Evolutionary conservation across 148 eudicot genomes (phyloP).

Genomic region (Vaccinium vitisidaea): DNA sequence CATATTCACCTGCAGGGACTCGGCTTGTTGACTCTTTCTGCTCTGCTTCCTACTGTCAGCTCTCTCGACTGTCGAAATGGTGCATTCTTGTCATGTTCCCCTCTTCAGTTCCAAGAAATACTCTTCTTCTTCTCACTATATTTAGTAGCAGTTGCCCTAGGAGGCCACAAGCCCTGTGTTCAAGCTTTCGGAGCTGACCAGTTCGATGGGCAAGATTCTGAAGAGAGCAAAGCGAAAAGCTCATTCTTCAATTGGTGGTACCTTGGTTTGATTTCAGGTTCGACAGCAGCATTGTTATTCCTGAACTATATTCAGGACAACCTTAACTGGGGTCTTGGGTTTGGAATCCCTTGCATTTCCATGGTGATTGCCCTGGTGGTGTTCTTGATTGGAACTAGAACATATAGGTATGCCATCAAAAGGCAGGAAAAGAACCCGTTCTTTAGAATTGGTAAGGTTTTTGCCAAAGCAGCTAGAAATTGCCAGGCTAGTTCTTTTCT

Average conservation of each 20-base stretch:
- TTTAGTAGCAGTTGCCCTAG: constrained; percentile 60
- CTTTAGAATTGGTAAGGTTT: constrained; percentile 53
- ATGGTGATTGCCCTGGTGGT: constrained; percentile 48
- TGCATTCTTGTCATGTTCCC: constrained; percentile 17
- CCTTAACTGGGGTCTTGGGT: constrained; percentile 72
- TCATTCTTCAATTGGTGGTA: constrained; percentile 91
- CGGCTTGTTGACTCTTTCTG: constrained; percentile 53
- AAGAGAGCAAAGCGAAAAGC: constrained; percentile 64
- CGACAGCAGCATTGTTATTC: constrained; percentile 29
- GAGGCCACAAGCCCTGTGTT: constrained; percentile 77
- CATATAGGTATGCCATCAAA: constrained; percentile 43
- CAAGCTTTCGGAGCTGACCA: constrained; percentile 88
- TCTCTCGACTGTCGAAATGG: constrained; percentile 22
- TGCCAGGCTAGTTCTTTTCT: constrained; percentile 25
- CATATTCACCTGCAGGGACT: constrained; percentile 43
- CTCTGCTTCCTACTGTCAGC: constrained; percentile 30
- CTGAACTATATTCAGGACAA: constrained; percentile 62
- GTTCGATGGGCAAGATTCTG: constrained; percentile 57
- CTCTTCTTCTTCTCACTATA: constrained; percentile 59
- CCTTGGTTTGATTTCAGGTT: constrained; percentile 41
- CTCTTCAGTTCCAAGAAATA: constrained; percentile 34
- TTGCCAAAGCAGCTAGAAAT: constrained; percentile 49
- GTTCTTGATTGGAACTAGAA: constrained; percentile 46
- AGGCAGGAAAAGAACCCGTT: constrained; percentile 46
- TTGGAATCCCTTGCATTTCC: constrained; percentile 69